Evolutionary conservation across 2,329 filamentous ascomycete species (phyloP), one percentile per base, ranked within the genome.

Genomic region (Trichoderma sp.): DNA sequence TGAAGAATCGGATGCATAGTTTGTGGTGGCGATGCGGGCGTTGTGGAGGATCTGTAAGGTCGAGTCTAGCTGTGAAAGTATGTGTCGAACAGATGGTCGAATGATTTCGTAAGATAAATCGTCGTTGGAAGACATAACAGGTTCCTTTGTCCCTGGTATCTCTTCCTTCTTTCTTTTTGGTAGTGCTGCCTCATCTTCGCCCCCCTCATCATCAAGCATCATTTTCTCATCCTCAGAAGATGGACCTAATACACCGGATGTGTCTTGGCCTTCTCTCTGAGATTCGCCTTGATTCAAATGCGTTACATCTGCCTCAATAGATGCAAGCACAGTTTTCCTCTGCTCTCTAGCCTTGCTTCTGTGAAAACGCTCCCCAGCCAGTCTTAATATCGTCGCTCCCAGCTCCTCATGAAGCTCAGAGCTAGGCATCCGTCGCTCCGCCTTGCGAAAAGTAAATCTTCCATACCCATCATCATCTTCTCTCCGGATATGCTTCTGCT

Each of bases 1-100:
- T 64, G 83, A 81, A 74, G 84, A 82, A 74, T 82, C 79, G 55
- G 82, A 82, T 70, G 81, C 74, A 68, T 81, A 75, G 73, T 75
- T 83, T 70, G 82, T 81, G 26, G 79, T 76, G 3, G 89, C 86
- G 57, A 88, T 82, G 47, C 91, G 87, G 1, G 88, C 85, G 72
- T 90, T 88, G 77, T 95, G 93, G 15, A 98, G 84, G 4, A 90
- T 88, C 34, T 85, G 84, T 6, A 97, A 86, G 0, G 95, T 85
- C 6, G 84, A 80, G 75, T 98, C 93, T 1, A 97, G 78, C 43
- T 89, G 88, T 1, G 85, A 81, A 9, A 97, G 84, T 17, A 95
- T 87, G 74, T 93, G 91, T n/a, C 90, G 86, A 12, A 92, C 86
- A 0, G 88, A 86, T 0, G 94, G 93, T 0, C 86, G 86, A 17